Percentiles rank a stretch among this genome's conserved stretches.
phyloP scores from a whole-genome alignment of 2,329 filamentous ascomycete species.

The Calonectria hawksworthii region DNA sequence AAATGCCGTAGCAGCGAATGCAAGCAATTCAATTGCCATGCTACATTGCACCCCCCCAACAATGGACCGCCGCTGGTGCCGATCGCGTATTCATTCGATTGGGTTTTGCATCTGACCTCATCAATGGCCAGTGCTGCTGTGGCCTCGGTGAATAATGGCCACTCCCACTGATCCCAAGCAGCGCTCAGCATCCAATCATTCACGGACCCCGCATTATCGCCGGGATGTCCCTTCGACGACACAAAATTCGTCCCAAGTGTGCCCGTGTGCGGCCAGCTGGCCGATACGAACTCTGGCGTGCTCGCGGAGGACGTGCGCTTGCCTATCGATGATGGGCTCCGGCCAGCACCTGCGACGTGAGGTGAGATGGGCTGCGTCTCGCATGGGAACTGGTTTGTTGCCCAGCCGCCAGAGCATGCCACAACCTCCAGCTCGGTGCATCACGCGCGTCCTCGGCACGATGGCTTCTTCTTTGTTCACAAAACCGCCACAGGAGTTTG shows the following conservation, averaged over 20 bases:
- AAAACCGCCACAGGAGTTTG: background rate
- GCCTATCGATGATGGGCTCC: background rate
- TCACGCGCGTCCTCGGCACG: background rate
- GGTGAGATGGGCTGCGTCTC: background rate
- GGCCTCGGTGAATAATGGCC: background rate
- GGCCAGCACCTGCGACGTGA: background rate
- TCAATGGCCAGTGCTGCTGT: conserved; percentile 3
- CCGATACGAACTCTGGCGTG: conserved; percentile 15
- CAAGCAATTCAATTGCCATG: background rate
- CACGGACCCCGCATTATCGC: background rate
- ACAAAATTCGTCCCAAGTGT: conserved; percentile 2
- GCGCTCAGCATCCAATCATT: conserved; percentile 15
- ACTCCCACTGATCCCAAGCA: conserved; percentile 9
- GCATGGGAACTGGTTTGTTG: background rate
- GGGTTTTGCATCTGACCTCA: background rate
- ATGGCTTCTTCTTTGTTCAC: background rate
- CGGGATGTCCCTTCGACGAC: conserved; percentile 2
- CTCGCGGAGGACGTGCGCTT: background rate
- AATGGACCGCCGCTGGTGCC: background rate
- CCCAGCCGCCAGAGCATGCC: background rate
- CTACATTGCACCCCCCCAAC: conserved; percentile 10
- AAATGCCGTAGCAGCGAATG: background rate
- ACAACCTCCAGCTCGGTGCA: background rate
- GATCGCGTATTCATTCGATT: background rate
- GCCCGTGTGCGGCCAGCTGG: background rate